Conservation (phyloP, 805 yeast genomes). For the Nakazawaea ambrosiae region DNA sequence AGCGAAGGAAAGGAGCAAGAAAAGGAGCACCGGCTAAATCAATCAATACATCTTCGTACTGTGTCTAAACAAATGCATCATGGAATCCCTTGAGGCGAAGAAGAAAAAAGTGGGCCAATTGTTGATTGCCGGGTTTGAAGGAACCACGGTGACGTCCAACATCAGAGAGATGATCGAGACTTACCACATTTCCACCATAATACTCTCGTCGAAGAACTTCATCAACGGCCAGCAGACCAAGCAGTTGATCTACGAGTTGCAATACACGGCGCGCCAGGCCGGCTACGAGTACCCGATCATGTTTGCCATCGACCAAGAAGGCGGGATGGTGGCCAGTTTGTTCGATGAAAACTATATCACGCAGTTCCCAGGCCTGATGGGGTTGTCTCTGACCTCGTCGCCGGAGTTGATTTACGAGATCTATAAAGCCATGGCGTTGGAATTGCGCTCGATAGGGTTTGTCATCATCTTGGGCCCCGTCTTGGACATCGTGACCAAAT, state of each 20-base stretch:
- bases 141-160: constrained; percentile 44
- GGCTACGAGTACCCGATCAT: constrained; percentile 45
- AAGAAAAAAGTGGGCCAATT: constrained; percentile 35
- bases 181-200: constrained; percentile 44
- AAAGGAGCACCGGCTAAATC: too few species aligned
- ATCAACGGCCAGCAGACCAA: constrained; percentile 41
- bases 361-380: constrained; percentile 64
- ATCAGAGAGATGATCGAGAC: constrained; percentile 43
- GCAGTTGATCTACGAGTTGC: constrained; percentile 44
- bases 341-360: constrained; percentile 44
- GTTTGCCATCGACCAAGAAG: constrained; percentile 57
- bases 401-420: constrained; percentile 41
- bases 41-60: too few species aligned
- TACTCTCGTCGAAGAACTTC: constrained; percentile 46
- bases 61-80: too few species aligned
- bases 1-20: too few species aligned
- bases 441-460: constrained; percentile 48
- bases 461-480: constrained; percentile 55
- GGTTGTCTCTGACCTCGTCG: constrained; percentile 48
- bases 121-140: constrained; percentile 54
- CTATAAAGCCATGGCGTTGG: constrained; percentile 46
- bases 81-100: neutral
- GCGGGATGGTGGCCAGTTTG: constrained; percentile 55
- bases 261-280: constrained; percentile 43
- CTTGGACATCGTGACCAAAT: constrained; percentile 50